A percentile compares a stretch with the other conserved stretches of the same genome.
Conservation (phyloP, 2,329 filamentous ascomycete species). For the Claviceps paspali region DNA sequence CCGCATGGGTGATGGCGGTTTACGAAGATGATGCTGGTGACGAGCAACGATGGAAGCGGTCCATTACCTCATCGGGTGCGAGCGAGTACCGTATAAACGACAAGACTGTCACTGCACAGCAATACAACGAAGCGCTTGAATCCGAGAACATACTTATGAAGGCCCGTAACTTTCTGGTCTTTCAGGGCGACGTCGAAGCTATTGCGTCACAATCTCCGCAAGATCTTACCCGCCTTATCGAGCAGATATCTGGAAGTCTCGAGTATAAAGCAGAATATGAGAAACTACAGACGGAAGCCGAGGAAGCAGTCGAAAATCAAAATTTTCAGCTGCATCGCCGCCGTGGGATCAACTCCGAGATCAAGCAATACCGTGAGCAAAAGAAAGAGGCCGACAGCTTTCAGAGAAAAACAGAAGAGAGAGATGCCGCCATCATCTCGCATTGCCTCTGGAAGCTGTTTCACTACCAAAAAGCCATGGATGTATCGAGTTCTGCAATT, state of each 20-base stretch:
- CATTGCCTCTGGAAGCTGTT: conserved; percentile 96
- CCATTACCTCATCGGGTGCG: conserved; percentile 72
- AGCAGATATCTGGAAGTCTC: conserved; percentile 92
- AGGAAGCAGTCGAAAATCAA: conserved; percentile 78
- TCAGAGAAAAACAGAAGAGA: conserved; percentile 76
- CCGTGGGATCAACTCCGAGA: conserved; percentile 90
- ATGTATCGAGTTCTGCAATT: conserved; percentile 80
- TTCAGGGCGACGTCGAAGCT: conserved; percentile 94
- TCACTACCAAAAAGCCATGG: conserved; percentile 85
- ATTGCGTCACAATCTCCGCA: conserved; percentile 92
- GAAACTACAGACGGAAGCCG: conserved; percentile 67
- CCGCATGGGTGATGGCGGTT: conserved; percentile 97
- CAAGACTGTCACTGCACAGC: conserved; percentile 68
- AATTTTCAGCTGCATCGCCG: conserved; percentile 78
- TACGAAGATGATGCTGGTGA: conserved; percentile 96
- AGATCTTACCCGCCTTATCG: conserved; percentile 83
- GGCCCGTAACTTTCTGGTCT: conserved; percentile 92
- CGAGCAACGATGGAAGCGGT: conserved; percentile 89
- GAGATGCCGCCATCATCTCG: conserved; percentile 79
- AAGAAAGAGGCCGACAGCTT: conserved; percentile 92
- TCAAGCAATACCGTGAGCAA: conserved; percentile 94
- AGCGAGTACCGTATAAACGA: conserved; percentile 98
- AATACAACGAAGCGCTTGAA: conserved; percentile 89
- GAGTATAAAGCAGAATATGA: conserved; percentile 95
- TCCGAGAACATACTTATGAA: conserved; percentile 95